A percentile compares a stretch with the other conserved stretches of the same genome.
Conservation (phyloP, 2,329 filamentous ascomycete species). For the Teratosphaeria destructans region DNA sequence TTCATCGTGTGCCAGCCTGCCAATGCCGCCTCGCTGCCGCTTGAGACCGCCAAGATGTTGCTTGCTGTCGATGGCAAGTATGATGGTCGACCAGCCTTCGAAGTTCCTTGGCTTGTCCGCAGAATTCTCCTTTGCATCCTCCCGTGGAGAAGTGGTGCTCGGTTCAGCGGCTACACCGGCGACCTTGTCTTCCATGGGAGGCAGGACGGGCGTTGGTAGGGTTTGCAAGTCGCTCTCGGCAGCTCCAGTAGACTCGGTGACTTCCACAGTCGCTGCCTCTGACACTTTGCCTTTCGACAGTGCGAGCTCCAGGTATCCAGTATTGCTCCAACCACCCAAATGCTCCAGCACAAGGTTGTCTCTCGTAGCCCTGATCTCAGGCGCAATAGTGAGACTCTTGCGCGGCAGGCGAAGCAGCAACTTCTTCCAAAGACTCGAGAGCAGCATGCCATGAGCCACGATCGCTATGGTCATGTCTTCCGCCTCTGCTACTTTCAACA, state of each 20-base stretch:
- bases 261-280: not conserved
- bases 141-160: not conserved
- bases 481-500: conserved; percentile 31
- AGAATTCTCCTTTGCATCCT: not conserved
- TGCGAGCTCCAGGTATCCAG: conserved; percentile 45
- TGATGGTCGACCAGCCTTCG: conserved; percentile 36
- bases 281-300: conserved; percentile 5
- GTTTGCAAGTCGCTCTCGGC: not conserved
- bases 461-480: conserved; percentile 46
- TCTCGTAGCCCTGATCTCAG: conserved; percentile 30
- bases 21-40: conserved; percentile 72
- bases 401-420: conserved; percentile 47
- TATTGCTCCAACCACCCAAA: conserved; percentile 55
- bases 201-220: not conserved
- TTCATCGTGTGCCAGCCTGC: conserved; percentile 64
- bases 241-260: not conserved
- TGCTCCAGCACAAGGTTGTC: conserved; percentile 37
- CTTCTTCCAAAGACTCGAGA: conserved; percentile 56
- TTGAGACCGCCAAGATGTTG: conserved; percentile 64
- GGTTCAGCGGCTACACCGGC: not conserved
- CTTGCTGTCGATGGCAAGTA: conserved; percentile 57
- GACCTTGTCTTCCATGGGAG: not conserved
- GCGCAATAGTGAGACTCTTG: conserved; percentile 34
- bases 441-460: conserved; percentile 75
- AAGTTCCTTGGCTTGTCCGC: conserved; percentile 7